Percentiles rank a stretch among this genome's conserved stretches.
Conservation (phyloP, 345 rosid genomes). For the Rhodomyrtus tomentosa region DNA sequence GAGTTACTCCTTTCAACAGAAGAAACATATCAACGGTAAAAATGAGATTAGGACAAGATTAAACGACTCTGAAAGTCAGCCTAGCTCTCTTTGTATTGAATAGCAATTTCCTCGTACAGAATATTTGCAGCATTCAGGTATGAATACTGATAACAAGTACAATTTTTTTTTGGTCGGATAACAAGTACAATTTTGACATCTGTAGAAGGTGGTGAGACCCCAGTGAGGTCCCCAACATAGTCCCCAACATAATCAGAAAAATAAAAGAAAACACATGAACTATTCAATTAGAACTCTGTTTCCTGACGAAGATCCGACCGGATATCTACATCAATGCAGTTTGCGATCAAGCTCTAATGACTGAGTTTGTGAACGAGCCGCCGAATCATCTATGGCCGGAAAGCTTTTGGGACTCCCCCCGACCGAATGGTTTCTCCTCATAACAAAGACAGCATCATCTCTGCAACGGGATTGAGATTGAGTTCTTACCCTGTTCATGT, state of each 20-base stretch:
- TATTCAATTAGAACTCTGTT: background rate
- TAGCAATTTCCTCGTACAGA: slow-evolving; percentile 1
- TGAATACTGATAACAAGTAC: background rate
- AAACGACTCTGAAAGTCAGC: background rate
- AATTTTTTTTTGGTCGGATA: no score
- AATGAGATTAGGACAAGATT: background rate
- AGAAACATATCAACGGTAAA: background rate
- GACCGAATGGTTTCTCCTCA: slow-evolving; percentile 4
- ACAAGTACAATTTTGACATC: slow-evolving; percentile 1
- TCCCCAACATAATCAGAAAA: slow-evolving; percentile 12
- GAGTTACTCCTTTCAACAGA: background rate
- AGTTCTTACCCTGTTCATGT: slow-evolving; percentile 8
- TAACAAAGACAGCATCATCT: slow-evolving; percentile 1
- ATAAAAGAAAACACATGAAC: background rate
- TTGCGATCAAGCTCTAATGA: slow-evolving; percentile 5
- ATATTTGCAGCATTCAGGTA: slow-evolving; percentile 3
- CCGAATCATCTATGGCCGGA: background rate
- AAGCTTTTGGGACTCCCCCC: background rate
- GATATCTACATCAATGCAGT: slow-evolving; percentile 10
- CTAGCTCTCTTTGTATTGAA: background rate
- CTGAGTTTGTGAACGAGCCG: background rate
- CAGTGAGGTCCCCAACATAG: slow-evolving; percentile 19
- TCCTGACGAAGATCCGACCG: background rate
- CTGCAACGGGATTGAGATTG: slow-evolving; percentile 1
- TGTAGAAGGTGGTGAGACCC: slow-evolving; percentile 9